phyloP scores from a whole-genome alignment of 495 filamentous ascomycete species.

The Aeminium ludgeri region DNA sequence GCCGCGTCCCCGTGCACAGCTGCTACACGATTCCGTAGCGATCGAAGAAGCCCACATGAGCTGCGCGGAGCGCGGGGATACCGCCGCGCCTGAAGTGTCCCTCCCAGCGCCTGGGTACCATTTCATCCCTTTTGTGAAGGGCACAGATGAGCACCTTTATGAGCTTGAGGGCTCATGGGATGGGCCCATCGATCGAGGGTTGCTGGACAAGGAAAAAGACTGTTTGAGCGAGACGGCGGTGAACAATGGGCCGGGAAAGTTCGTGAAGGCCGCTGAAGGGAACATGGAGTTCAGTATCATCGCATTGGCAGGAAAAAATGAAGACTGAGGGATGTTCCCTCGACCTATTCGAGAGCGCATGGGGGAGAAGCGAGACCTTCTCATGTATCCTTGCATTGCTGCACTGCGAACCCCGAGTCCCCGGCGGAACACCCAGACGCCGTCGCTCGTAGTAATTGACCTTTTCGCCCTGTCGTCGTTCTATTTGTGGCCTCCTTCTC shows the following conservation, averaged over 20 bases:
- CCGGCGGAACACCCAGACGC: no score
- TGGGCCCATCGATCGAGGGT: constrained; percentile 46
- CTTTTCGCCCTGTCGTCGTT: no score
- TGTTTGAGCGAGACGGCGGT: constrained; percentile 51
- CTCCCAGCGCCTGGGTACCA: constrained; percentile 30
- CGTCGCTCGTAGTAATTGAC: no score
- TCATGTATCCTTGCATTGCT: no score
- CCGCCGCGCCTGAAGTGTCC: constrained; percentile 41
- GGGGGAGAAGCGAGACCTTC: no score
- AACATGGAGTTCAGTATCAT: constrained; percentile 57
- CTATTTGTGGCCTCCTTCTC: no score
- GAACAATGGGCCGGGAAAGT: constrained; percentile 38
- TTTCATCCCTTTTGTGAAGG: constrained; percentile 75
- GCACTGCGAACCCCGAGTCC: no score
- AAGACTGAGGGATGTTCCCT: no score
- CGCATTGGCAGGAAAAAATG: constrained; percentile 39
- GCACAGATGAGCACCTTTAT: constrained; percentile 53
- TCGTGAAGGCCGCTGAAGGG: constrained; percentile 43
- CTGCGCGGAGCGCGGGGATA: constrained; percentile 57
- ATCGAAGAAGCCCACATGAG: constrained; percentile 56
- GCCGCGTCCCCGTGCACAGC: constrained; percentile 42
- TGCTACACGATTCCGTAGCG: constrained; percentile 55
- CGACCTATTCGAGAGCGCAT: no score
- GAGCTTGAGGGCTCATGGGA: constrained; percentile 70
- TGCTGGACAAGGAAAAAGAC: constrained; percentile 41